Evolutionary conservation across 2,329 filamentous ascomycete genomes (phyloP).

Genomic region (Arthrobotrys iridis): DNA sequence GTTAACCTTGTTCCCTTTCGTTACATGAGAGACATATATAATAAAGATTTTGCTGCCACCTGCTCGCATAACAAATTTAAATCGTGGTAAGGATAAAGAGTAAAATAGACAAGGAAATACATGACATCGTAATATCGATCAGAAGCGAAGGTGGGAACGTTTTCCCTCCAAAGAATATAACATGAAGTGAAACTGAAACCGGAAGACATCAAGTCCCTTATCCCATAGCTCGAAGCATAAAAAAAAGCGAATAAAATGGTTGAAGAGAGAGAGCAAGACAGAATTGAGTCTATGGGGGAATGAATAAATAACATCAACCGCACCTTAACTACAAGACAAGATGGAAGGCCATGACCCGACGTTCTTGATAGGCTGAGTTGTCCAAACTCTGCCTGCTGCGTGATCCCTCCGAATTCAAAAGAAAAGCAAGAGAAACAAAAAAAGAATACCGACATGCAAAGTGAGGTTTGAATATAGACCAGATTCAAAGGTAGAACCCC

Average conservation of each 20-base stretch:
- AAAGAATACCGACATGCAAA: slow-evolving; percentile 37
- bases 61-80: slow-evolving; percentile 1
- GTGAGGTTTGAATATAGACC: neutral
- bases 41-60: slow-evolving; percentile 21
- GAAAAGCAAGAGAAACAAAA: neutral
- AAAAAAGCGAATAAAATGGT: neutral
- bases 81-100: neutral
- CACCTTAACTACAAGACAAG: slow-evolving; percentile 36
- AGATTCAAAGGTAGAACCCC: neutral
- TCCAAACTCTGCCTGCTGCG: neutral
- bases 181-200: slow-evolving; percentile 31
- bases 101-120: neutral
- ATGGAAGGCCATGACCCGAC: neutral
- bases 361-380: neutral
- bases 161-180: neutral
- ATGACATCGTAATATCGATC: slow-evolving; percentile 34
- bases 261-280: neutral
- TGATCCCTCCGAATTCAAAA: neutral
- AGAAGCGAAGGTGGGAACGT: slow-evolving; percentile 8
- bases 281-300: slow-evolving; percentile 21
- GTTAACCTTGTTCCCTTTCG: slow-evolving; percentile 11
- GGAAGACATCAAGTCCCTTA: slow-evolving; percentile 47
- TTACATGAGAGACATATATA: neutral
- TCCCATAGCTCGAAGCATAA: neutral
- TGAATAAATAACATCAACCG: slow-evolving; percentile 23